Evolutionary conservation across 1,139 yeast species (phyloP), one percentile per base, ranked within the genome.

Genomic region (Casaregolazyma suthepensis): DNA sequence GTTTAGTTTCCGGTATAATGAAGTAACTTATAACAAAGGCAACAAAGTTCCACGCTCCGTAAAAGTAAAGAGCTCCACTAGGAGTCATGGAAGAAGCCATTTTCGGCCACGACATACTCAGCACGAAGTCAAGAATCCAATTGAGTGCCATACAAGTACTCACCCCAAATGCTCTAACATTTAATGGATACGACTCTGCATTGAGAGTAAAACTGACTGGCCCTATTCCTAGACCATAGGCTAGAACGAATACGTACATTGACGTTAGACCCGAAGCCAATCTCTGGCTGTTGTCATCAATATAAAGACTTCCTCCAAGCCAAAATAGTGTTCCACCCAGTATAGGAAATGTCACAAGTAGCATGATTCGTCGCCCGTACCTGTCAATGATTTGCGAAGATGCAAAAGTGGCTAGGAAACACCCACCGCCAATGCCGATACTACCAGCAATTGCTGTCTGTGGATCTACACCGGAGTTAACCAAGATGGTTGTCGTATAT

Each of bases 201-300:
- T 86, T 80, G 61, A 83, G 82, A 2, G 87, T 82, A 71, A 83
- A 83, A 10, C 88, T 87, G 57, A 83, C 88, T 31, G 87, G 87
- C 52, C 88, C 89, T 66, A 83, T 86, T 58, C 87, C 85, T 17
- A 83, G 78, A 0, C 87, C 82, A 66, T 83, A 83, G 53, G 82
- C 81, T 51, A 78, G 74, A 0, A 86, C 68, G 68, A 78, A 83
- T 43, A 83, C 64, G 64, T 83, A 85, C 59, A 85, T 50, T 4
- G 52, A 48, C 1, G 54, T 52, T 12, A 52, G 48, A 2, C 52
- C 54, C 5, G 53, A 50, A 9, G 53, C 54, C 10, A 52, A 38
- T 43, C 55, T 19, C 15, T 46, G 19, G 17, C 19, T 17, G 15
- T 52, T 38, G 17, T 53, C 52, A 15, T 43, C 23, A 15, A 50